These are phyloP conservation scores for Thelonectria olida DNA, from an alignment of 2,329 filamentous ascomycete species.

Conservation along the genomic window DNA sequence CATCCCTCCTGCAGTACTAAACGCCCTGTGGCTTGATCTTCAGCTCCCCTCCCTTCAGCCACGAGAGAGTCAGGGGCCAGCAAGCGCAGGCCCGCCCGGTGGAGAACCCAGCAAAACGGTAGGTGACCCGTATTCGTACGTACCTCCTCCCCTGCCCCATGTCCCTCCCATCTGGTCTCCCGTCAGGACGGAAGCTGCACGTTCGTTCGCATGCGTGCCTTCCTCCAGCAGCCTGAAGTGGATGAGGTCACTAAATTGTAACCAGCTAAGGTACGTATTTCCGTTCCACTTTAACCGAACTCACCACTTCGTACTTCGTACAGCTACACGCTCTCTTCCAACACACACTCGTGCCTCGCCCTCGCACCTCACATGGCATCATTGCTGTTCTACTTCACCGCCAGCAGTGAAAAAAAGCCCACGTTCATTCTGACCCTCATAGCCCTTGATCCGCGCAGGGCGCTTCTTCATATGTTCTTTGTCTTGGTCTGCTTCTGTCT, in stretches of 20 bases:
- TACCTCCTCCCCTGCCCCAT: conserved; percentile 1
- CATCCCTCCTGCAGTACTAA: no score
- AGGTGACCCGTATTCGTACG: neutral
- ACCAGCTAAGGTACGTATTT: conserved; percentile 9
- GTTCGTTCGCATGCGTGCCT: conserved; percentile 10
- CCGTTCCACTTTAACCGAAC: neutral
- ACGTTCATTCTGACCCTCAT: conserved; percentile 8
- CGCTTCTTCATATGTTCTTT: conserved; percentile 16
- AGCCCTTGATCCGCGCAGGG: neutral
- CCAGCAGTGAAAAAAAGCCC: conserved; percentile 14
- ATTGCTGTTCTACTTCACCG: conserved; percentile 6
- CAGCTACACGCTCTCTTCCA: conserved; percentile 3
- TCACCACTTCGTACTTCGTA: neutral
- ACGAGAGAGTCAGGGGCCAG: neutral
- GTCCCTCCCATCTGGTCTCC: neutral
- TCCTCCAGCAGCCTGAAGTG: neutral
- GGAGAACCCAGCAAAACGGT: neutral
- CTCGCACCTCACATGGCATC: conserved; percentile 9
- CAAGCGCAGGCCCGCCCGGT: neutral
- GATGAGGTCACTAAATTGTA: conserved; percentile 21
- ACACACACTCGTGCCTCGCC: no score
- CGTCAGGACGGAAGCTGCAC: conserved; percentile 10
- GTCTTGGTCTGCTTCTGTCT: neutral
- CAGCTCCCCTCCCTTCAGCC: neutral
- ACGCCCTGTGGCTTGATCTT: neutral